Conservation (phyloP, 768 basidiomycete species). For the Mycena latifolia region DNA sequence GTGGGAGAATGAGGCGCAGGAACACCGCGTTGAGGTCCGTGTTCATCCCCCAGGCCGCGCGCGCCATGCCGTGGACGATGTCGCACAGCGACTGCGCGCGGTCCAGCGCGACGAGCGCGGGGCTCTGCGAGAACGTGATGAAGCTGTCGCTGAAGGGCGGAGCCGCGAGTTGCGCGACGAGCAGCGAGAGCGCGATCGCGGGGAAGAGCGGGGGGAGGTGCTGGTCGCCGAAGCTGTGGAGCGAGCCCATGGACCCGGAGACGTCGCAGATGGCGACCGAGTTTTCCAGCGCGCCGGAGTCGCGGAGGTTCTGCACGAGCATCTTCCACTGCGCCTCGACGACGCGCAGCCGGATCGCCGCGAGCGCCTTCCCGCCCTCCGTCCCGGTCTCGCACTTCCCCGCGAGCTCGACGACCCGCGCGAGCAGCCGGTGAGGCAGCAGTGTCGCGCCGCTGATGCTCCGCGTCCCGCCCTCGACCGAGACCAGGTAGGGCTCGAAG, state of each 20-base stretch:
- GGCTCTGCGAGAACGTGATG: constrained; percentile 74
- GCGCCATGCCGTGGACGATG: constrained; percentile 52
- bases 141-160: constrained; percentile 75
- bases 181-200: constrained; percentile 73
- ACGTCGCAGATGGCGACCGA: constrained; percentile 80
- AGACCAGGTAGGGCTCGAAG: constrained; percentile 68
- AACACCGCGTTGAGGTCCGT: constrained; percentile 76
- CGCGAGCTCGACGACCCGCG: too few relatives aligned
- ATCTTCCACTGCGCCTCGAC: constrained; percentile 77
- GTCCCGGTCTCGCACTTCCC: too few relatives aligned
- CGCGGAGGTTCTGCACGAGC: constrained; percentile 49
- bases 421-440: constrained; percentile 71
- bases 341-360: constrained; percentile 55
- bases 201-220: constrained; percentile 64
- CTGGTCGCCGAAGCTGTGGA: not conserved
- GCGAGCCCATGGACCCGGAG: constrained; percentile 77
- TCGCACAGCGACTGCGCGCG: constrained; percentile 51
- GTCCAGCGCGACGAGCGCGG: constrained; percentile 64
- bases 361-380: constrained; percentile 46
- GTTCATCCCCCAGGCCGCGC: constrained; percentile 63
- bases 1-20: constrained; percentile 69
- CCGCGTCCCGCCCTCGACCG: constrained; percentile 67
- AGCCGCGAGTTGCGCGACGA: constrained; percentile 71
- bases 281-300: too few relatives aligned
- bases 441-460: constrained; percentile 77